phyloP scores from a whole-genome alignment of 1,284 basidiomycete genomes.

The Fistulinella cinereoalba region DNA sequence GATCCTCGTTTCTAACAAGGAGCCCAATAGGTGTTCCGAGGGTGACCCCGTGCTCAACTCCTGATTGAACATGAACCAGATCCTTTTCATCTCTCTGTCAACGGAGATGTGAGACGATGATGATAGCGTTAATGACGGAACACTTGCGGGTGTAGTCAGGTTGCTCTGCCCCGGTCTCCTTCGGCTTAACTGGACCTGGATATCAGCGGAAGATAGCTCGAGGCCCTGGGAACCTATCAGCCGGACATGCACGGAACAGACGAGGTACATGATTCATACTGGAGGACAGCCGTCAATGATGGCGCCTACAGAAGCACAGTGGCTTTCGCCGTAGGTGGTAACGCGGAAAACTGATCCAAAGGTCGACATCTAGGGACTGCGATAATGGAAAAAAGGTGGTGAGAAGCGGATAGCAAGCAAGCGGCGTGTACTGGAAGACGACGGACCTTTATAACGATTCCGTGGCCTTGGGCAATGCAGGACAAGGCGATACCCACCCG shows the following conservation, averaged over 20 bases:
- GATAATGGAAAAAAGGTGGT: conserved; percentile 6
- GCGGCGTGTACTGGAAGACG: conserved; percentile 5
- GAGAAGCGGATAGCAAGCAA: conserved; percentile 8
- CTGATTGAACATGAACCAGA: conserved; percentile 91
- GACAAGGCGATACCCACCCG: conserved; percentile 26
- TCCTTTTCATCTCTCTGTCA: conserved; percentile 93
- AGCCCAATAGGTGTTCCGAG: conserved; percentile 97
- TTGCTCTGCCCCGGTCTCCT: conserved; percentile 95
- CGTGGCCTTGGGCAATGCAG: conserved; percentile 3
- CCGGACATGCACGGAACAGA: conserved; percentile 2
- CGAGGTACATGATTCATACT: conserved; percentile 44
- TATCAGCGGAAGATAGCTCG: conserved; percentile 75
- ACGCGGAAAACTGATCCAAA: conserved; percentile 91
- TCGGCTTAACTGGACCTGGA: conserved; percentile 90
- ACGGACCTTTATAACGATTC: conserved; percentile 18
- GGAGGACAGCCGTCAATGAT: conserved; percentile 98
- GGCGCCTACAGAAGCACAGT: conserved; percentile 95
- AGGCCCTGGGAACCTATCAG: conserved; percentile 62
- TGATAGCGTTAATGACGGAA: conserved; percentile 2
- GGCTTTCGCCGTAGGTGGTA: conserved; percentile 97
- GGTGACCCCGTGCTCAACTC: conserved; percentile 91
- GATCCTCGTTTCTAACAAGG: conserved; percentile 96
- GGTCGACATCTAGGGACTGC: conserved; percentile 72
- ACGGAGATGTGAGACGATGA: conserved; percentile 8
- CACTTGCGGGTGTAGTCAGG: conserved; percentile 88